Base-by-base conservation (phyloP, 2,329 filamentous ascomycete genomes). In the Talaromyces sp. region DNA sequence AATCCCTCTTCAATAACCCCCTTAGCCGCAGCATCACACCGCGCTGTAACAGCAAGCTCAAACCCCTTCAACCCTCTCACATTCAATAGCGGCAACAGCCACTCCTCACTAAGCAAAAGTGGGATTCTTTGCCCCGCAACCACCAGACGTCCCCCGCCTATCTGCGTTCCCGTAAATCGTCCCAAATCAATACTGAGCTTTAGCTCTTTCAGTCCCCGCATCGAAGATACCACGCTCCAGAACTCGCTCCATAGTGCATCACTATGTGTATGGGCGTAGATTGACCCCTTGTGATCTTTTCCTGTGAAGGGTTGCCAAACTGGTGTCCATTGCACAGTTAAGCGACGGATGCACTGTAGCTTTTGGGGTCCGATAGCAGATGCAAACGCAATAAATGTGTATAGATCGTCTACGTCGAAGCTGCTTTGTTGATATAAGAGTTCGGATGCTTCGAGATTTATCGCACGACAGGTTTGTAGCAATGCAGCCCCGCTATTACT, bases 361-460 rank as follows among this genome's bases (percentile, higher is more conserved):
- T 60, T 57, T 3, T 41, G 8, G 0, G 65, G 49, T 5, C 61
- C 60, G 7, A 74, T 49, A 14, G 54, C 56, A 0, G 46, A 40
- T 2, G 63, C 59, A 53, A 74, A 73, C 4, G 67, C 65, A 14
- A 73, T 61, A 49, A 73, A 72, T 17, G 71, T 71, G 48, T 69
- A 65, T 3, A 74, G 57, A 54, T 73, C 70, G 39, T 72, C 69
- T 7, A 71, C 65, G 47, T 74, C 70, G 47, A 74, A 72, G 19
- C 55, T 54, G 2, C 64, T 49, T n/a, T 57, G 52, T 16, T 49
- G 43, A 54, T 74, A 75, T 3, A 68, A 62, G 4, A 68, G 52
- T 2, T 60, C 50, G 7, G 63, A 57, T 1, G 70, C 60, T 47
- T 75, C 72, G 49, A 63, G 58, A 57, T 73, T 69, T 55, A 74